Evolutionary conservation across 2,329 filamentous ascomycete species (phyloP).

Genomic region (Botrytis cinerea): DNA sequence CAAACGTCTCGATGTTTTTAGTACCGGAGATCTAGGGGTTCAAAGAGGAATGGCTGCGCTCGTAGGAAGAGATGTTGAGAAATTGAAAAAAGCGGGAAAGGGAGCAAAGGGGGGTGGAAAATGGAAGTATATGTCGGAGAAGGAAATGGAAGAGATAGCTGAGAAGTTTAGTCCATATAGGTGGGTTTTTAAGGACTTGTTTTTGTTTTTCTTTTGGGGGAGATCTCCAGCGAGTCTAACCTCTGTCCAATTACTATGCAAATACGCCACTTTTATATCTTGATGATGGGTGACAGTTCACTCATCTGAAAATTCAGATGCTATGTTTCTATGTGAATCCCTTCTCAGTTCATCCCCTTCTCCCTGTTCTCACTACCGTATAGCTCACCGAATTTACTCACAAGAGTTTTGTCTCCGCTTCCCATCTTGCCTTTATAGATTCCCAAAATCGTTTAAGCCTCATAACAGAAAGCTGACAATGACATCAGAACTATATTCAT

Average conservation of each 20-base stretch:
- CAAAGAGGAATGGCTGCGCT: slow-evolving; percentile 92
- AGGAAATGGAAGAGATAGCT: slow-evolving; percentile 84
- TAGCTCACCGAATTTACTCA: not conserved
- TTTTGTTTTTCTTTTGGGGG: too few species aligned
- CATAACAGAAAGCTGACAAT: not conserved
- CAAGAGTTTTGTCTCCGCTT: not conserved
- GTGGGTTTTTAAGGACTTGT: slow-evolving; percentile 44
- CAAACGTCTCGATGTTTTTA: slow-evolving; percentile 93
- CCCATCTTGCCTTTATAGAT: not conserved
- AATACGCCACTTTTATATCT: not conserved
- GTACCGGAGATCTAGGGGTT: slow-evolving; percentile 86
- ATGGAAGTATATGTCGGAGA: slow-evolving; percentile 97
- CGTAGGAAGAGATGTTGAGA: slow-evolving; percentile 77
- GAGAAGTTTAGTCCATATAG: slow-evolving; percentile 81
- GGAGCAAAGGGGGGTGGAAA: slow-evolving; percentile 61
- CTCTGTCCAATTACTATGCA: not conserved
- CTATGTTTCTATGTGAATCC: not conserved
- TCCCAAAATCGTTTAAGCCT: not conserved
- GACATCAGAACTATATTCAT: slow-evolving; percentile 76
- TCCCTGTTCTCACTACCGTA: not conserved
- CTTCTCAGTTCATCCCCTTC: not conserved
- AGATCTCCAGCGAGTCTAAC: not conserved
- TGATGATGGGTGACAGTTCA: not conserved
- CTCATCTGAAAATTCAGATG: not conserved
- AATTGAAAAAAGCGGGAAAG: slow-evolving; percentile 70